Percentiles rank a stretch among this genome's conserved stretches.
Conservation (phyloP, 495 filamentous ascomycete genomes). For the Cudoniella acicularis region DNA sequence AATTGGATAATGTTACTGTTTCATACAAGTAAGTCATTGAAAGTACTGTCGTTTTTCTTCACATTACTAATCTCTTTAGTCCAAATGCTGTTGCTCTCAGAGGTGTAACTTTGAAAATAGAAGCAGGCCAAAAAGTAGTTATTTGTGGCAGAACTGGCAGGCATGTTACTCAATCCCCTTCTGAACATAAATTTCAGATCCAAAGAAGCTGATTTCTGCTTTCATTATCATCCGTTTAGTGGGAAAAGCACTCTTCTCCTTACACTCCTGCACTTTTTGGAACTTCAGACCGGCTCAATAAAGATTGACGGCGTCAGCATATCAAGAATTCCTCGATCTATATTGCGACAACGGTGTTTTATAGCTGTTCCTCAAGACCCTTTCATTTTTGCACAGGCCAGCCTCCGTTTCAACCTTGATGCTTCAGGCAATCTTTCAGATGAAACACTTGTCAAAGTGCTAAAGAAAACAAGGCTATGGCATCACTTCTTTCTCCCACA, state of each 20-base stretch:
- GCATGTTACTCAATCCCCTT: neutral
- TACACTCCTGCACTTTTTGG: constrained; percentile 26
- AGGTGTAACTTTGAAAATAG: constrained; percentile 31
- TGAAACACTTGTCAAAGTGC: constrained; percentile 6
- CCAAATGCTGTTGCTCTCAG: constrained; percentile 21
- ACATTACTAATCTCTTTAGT: constrained; percentile 7
- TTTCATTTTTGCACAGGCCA: constrained; percentile 53
- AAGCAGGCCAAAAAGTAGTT: constrained; percentile 31
- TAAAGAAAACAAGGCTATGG: constrained; percentile 16
- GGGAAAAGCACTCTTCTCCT: constrained; percentile 33
- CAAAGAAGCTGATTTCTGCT: no score
- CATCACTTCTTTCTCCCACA: constrained; percentile 27
- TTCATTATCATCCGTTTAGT: no score
- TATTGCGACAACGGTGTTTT: constrained; percentile 26
- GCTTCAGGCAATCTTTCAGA: constrained; percentile 3
- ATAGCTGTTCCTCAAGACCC: constrained; percentile 57
- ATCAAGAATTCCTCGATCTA: constrained; percentile 17
- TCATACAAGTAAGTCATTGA: constrained; percentile 5
- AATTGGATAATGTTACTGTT: constrained; percentile 43
- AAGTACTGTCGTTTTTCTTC: neutral
- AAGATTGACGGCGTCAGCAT: constrained; percentile 35
- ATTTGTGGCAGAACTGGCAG: constrained; percentile 35
- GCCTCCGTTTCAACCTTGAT: constrained; percentile 56
- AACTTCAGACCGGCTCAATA: constrained; percentile 17
- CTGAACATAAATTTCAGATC: no score